Percentiles rank a stretch among this genome's conserved stretches.
These are phyloP conservation scores for Geosmithia morbida DNA, from an alignment of 2,329 filamentous ascomycete genomes.

Conservation along the genomic window DNA sequence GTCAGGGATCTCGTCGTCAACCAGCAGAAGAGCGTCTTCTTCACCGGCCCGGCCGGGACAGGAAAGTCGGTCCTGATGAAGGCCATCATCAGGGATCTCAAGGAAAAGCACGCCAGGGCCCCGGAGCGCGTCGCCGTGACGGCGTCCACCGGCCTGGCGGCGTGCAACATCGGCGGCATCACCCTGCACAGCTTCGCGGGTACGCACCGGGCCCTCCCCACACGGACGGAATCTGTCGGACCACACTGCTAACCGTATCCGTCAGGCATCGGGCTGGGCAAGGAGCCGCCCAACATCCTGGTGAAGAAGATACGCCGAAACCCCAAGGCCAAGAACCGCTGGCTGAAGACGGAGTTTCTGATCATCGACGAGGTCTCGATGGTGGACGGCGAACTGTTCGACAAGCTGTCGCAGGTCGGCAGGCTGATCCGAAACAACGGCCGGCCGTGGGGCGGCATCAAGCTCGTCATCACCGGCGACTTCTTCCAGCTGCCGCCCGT, in stretches of 20 bases:
- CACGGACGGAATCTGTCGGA: background rate
- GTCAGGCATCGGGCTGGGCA: conserved; percentile 67
- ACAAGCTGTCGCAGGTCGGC: conserved; percentile 85
- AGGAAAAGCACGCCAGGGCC: conserved; percentile 60
- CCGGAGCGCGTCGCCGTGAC: conserved; percentile 83
- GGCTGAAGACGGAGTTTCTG: conserved; percentile 76
- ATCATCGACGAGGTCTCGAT: conserved; percentile 95
- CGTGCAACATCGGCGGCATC: conserved; percentile 91
- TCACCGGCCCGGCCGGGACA: conserved; percentile 91
- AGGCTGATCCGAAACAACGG: conserved; percentile 79
- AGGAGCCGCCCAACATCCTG: conserved; percentile 66
- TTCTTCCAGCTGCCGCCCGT: conserved; percentile 97
- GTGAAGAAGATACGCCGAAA: conserved; percentile 88
- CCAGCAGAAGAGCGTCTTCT: conserved; percentile 80
- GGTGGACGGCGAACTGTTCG: conserved; percentile 94
- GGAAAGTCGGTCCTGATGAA: conserved; percentile 95
- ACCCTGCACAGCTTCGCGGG: conserved; percentile 94
- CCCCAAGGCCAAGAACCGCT: conserved; percentile 73
- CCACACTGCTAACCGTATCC: background rate
- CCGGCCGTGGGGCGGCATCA: conserved; percentile 87
- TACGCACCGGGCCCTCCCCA: conserved; percentile 3
- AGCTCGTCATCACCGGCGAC: conserved; percentile 88
- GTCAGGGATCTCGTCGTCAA: conserved; percentile 75
- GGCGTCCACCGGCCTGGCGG: conserved; percentile 87
- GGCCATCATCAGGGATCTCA: conserved; percentile 72